Evolutionary conservation across 2,329 filamentous ascomycete species (phyloP), one percentile per base, ranked within the genome.

Genomic region (Cadophora gregata): DNA sequence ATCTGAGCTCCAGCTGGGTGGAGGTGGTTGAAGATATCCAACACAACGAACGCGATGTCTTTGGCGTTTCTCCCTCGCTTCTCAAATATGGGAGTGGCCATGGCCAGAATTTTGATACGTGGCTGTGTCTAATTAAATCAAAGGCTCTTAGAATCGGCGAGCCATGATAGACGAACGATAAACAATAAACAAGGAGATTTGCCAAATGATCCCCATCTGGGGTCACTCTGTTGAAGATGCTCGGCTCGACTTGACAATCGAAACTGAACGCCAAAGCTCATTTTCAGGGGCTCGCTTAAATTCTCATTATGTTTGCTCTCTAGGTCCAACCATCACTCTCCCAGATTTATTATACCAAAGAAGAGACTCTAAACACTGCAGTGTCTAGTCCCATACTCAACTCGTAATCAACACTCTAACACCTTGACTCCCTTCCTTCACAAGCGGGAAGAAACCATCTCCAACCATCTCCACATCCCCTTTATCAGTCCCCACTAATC

Each of bases 401-500:
- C 56, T 62, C 24, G 45, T 64, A 19, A 71, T 59, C 60, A 66
- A 56, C 10, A 71, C 64, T 31, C 66, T 63, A 6, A 71, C 59
- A 10, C 69, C 69, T 47, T 67, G 21, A 33, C 53, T 67, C 0
- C 68, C 67, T 14, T 67, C 64, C 36, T 66, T 70, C 0, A 63
- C 59, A 8, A 55, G 24, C 10, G 68, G 62, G n/a, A 68, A 67
- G 33, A 71, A 68, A 4, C 21, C 29, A 67, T 71, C 69, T 4
- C 62, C 31, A 36, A 55, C 14, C n/a, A 70, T 68, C 21, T 67
- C 64, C 1, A 76, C 72, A 62, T 75, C 74, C 1, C 60, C 59
- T 14, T 53, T 33, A 65, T 69, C 71, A 12, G 76, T 77, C 58
- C 75, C 74, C 59, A 70, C 75, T 38, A 76, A 67, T 47, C 74